Conservation (phyloP, 306 rosid species). For the Citrullus colocynthis region DNA sequence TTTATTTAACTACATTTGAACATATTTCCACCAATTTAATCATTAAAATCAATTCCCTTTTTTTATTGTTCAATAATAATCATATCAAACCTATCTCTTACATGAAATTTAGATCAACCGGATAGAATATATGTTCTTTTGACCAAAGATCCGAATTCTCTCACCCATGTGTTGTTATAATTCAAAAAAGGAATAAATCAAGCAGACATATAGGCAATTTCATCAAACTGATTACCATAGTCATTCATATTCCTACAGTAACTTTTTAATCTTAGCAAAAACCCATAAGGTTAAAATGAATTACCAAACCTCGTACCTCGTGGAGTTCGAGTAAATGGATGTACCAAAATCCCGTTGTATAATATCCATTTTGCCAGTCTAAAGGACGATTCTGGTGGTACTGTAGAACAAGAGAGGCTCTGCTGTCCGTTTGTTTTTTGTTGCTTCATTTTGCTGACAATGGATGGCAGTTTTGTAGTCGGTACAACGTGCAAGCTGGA, state of each 20-base stretch:
- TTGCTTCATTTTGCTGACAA: background rate
- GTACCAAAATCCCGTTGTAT: background rate
- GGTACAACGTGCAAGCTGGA: conserved; percentile 10
- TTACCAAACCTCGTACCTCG: background rate
- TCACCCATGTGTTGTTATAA: background rate
- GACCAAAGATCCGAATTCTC: background rate
- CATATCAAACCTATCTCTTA: background rate
- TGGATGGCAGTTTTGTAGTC: background rate
- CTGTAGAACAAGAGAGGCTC: background rate
- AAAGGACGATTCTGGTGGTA: background rate
- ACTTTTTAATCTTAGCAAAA: background rate
- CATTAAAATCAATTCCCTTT: no score
- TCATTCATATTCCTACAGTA: background rate
- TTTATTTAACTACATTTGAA: no score
- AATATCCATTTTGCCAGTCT: background rate
- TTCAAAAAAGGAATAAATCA: background rate
- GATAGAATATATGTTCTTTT: background rate
- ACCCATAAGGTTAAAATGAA: background rate
- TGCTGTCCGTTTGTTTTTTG: background rate
- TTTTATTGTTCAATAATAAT: no score
- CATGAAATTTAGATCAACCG: no score
- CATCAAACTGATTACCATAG: background rate
- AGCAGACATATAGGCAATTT: background rate
- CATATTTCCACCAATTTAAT: no score
- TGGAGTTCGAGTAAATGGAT: background rate